Evolutionary conservation across 441 rosid genomes (phyloP), one percentile per base, ranked within the genome.

Genomic region (Erodium trifolium): DNA sequence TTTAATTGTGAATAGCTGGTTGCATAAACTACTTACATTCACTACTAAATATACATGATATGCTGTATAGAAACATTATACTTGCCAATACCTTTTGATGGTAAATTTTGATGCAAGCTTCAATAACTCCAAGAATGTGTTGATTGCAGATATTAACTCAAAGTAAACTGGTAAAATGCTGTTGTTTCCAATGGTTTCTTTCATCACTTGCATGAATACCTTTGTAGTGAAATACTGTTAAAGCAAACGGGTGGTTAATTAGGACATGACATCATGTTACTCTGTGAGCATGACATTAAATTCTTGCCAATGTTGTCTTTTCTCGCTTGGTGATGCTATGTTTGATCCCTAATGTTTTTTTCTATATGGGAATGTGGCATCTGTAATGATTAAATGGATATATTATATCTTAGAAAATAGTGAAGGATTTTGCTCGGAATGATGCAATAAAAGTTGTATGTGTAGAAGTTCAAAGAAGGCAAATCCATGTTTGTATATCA

Each of bases 31-130:
- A 34, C 19, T 31, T 3, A 13, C 45, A 63, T 63, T 13, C 18
- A 37, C 6, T n/a, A 63, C 45, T 63, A 2, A 63, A 8, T 63
- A 12, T 63, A 4, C 35, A 23, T 62, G 4, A 14, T 55, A 16
- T 13, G 39, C 66, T 27, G 7, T 29, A 63, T 63, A 34, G 5
- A 29, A 63, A 5, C 6, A 63, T 12, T 29, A 13, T 12, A 27
- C 31, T 63, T 63, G 66, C 13, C 19, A 18, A 18, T 57, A 57
- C 63, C 63, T 57, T 57, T 57, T 4, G 6, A 7, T 57, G 63
- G 29, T 18, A 12, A 63, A 27, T 63, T 27, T 13, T 63, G 5
- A 29, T 63, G 43, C 35, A 63, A 63, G 66, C 66, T 63, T 63
- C 11, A 63, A 13, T 10, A 31, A 34, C 17, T 29, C 12, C 9